phyloP scores from a whole-genome alignment of 2,329 filamentous ascomycete genomes.

The Epichloe amarillans region DNA sequence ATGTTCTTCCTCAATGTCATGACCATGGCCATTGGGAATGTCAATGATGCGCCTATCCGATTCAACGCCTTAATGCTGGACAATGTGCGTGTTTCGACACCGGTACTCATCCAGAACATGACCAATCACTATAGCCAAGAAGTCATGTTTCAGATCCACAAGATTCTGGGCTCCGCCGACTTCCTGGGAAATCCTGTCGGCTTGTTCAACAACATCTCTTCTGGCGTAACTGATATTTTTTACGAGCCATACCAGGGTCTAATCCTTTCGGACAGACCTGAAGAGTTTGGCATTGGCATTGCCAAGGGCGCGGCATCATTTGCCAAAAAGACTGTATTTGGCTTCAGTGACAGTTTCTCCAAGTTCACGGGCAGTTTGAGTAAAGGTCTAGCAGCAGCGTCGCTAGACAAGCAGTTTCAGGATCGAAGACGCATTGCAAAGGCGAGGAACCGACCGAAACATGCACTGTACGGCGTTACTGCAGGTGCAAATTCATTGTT shows the following conservation, averaged over 20 bases:
- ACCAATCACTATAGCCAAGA: conserved; percentile 95
- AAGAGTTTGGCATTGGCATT: conserved; percentile 88
- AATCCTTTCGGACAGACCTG: conserved; percentile 88
- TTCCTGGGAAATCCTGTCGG: conserved; percentile 97
- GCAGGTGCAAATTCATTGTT: conserved; percentile 92
- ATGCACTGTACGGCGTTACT: conserved; percentile 91
- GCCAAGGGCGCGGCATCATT: conserved; percentile 95
- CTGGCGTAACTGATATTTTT: conserved; percentile 94
- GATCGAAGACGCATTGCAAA: conserved; percentile 88
- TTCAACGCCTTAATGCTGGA: conserved; percentile 91
- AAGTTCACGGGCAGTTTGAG: conserved; percentile 96
- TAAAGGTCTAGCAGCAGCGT: conserved; percentile 89
- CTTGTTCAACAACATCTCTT: conserved; percentile 95
- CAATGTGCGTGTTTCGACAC: conserved; percentile 82
- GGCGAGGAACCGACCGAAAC: conserved; percentile 87
- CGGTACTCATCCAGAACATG: conserved; percentile 72
- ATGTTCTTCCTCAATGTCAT: conserved; percentile 99
- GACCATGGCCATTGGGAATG: conserved; percentile 98
- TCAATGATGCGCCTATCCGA: conserved; percentile 91
- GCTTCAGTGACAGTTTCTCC: conserved; percentile 91
- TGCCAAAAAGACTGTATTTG: conserved; percentile 97
- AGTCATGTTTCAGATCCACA: conserved; percentile 88
- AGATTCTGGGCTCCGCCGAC: conserved; percentile 92
- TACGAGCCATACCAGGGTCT: conserved; percentile 98
- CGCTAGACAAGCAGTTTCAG: conserved; percentile 97